phyloP scores from a whole-genome alignment of 2,329 filamentous ascomycete genomes.

The Thermoascus crustaceus region DNA sequence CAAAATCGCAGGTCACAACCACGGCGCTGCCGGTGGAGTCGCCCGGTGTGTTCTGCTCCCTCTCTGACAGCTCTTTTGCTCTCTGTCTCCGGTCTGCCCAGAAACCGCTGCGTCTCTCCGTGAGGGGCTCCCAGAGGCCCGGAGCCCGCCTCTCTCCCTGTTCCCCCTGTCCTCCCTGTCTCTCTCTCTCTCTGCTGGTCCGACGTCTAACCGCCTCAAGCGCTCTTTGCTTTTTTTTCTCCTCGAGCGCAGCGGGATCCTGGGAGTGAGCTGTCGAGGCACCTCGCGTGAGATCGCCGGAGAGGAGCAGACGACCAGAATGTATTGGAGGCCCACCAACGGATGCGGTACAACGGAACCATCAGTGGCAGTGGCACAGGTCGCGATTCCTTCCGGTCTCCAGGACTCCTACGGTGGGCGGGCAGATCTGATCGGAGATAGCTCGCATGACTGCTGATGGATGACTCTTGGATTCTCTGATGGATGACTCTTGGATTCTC shows the following conservation, averaged over 20 bases:
- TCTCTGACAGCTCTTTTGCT: slow-evolving; percentile 1
- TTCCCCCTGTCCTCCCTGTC: not conserved
- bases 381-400: not conserved
- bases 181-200: not conserved
- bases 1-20: not conserved
- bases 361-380: not conserved
- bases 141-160: not conserved
- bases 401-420: not conserved
- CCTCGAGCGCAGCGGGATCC: no score
- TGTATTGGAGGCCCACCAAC: slow-evolving; percentile 1
- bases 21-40: slow-evolving; percentile 2
- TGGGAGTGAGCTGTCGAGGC: no score
- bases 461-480: no score
- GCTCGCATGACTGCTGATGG: slow-evolving; percentile 1
- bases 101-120: no score
- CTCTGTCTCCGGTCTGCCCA: not conserved
- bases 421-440: slow-evolving; percentile 1
- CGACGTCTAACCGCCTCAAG: slow-evolving; percentile 1
- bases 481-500: no score
- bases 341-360: slow-evolving; percentile 3
- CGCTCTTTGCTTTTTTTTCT: not conserved
- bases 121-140: slow-evolving; percentile 1
- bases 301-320: not conserved
- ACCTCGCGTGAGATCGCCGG: no score
- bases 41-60: not conserved